Evolutionary conservation across 2,329 filamentous ascomycete genomes (phyloP).

Genomic region (Cladosporium cucumerinum): DNA sequence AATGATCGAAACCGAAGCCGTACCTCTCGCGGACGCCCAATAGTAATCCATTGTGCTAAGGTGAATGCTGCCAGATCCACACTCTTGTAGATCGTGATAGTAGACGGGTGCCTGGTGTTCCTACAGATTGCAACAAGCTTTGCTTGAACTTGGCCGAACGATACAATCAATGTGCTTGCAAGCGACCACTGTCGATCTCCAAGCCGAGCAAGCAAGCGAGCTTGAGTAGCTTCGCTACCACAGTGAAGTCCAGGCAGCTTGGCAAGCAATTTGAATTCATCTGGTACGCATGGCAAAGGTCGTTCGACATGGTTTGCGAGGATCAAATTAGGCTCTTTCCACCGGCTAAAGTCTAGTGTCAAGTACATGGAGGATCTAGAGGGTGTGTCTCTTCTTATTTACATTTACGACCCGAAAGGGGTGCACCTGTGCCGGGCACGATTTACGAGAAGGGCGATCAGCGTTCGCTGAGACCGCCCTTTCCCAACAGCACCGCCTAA

Average conservation of each 20-base stretch:
- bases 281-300: not conserved
- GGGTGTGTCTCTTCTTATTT: too few species aligned
- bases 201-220: not conserved
- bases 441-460: not conserved
- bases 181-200: not conserved
- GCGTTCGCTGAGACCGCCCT: not conserved
- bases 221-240: not conserved
- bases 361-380: too few species aligned
- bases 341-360: not conserved
- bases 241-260: not conserved
- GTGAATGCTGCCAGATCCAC: not conserved
- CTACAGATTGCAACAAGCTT: not conserved
- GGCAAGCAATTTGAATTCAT: not conserved
- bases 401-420: not conserved
- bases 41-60: not conserved
- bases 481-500: not conserved
- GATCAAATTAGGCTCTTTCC: not conserved
- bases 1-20: not conserved
- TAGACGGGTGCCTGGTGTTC: not conserved
- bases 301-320: not conserved
- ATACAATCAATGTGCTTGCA: not conserved
- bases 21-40: not conserved
- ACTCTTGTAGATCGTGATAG: not conserved
- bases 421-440: not conserved
- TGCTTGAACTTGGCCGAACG: not conserved